Conservation (phyloP, 2,329 filamentous ascomycete genomes). For the Sporothrix dimorphospora region DNA sequence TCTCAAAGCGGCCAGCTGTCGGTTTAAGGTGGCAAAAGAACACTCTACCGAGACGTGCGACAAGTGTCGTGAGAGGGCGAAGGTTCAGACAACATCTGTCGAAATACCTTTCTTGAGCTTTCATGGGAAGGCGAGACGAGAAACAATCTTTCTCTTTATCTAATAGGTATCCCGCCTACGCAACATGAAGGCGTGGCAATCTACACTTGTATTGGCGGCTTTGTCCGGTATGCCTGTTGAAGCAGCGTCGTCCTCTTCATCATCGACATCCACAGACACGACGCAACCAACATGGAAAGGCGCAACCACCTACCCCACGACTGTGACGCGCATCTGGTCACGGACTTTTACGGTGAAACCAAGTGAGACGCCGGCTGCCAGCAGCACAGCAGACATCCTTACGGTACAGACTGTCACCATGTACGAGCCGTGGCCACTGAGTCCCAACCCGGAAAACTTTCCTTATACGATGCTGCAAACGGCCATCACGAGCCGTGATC, state of each 20-base stretch:
- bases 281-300: neutral
- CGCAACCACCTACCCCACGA: slow-evolving; percentile 23
- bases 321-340: slow-evolving; percentile 22
- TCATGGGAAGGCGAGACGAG: too few species aligned
- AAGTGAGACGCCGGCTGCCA: neutral
- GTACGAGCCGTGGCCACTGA: slow-evolving; percentile 26
- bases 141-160: too few species aligned
- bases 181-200: neutral
- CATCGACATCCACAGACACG: neutral
- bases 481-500: slow-evolving; percentile 20
- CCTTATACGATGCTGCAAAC: slow-evolving; percentile 25
- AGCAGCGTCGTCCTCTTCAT: neutral
- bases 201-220: neutral
- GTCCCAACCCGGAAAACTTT: slow-evolving; percentile 23
- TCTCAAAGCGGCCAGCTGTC: slow-evolving; percentile 1
- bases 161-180: too few species aligned
- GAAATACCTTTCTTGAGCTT: neutral
- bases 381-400: neutral
- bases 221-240: neutral
- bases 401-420: slow-evolving; percentile 25
- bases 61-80: neutral
- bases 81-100: neutral
- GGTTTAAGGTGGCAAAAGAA: neutral
- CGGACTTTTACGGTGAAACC: slow-evolving; percentile 18
- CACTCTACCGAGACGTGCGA: too few species aligned